Conservation (phyloP, 2,329 filamentous ascomycete species). For the Chalaropsis ovoidea region DNA sequence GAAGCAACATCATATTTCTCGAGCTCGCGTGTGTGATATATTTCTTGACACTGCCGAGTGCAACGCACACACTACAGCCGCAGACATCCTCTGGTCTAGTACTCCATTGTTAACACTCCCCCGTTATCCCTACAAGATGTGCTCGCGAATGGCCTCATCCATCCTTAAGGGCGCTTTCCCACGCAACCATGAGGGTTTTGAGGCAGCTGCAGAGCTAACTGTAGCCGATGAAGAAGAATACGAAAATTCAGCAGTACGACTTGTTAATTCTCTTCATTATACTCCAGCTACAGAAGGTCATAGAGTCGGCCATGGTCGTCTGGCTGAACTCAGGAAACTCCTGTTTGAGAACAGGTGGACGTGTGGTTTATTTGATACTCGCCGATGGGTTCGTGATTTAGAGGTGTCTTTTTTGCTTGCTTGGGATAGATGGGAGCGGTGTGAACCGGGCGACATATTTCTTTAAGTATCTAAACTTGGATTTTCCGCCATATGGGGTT, state of each 20-base stretch:
- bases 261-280: slow-evolving; percentile 58
- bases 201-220: slow-evolving; percentile 65
- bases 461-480: slow-evolving; percentile 37
- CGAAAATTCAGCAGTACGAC: slow-evolving; percentile 60
- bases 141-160: slow-evolving; percentile 91
- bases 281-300: slow-evolving; percentile 36
- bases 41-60: slow-evolving; percentile 97
- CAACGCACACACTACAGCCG: slow-evolving; percentile 94
- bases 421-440: slow-evolving; percentile 78
- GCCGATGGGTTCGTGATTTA: slow-evolving; percentile 79
- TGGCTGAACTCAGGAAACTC: slow-evolving; percentile 68
- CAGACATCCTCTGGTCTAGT: slow-evolving; percentile 91
- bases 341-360: slow-evolving; percentile 76
- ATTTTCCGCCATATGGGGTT: slow-evolving; percentile 3
- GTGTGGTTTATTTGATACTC: slow-evolving; percentile 83
- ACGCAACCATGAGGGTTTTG: slow-evolving; percentile 53
- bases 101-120: slow-evolving; percentile 85
- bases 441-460: slow-evolving; percentile 88
- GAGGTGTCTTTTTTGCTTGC: slow-evolving; percentile 81
- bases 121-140: slow-evolving; percentile 96
- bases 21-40: slow-evolving; percentile 82
- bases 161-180: slow-evolving; percentile 86
- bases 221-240: slow-evolving; percentile 71
- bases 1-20: slow-evolving; percentile 85
- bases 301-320: slow-evolving; percentile 52